Percentiles rank a stretch among this genome's conserved stretches.
Evolutionary conservation across 2,329 filamentous ascomycete species (phyloP).

Genomic region (Fusarium sp.): DNA sequence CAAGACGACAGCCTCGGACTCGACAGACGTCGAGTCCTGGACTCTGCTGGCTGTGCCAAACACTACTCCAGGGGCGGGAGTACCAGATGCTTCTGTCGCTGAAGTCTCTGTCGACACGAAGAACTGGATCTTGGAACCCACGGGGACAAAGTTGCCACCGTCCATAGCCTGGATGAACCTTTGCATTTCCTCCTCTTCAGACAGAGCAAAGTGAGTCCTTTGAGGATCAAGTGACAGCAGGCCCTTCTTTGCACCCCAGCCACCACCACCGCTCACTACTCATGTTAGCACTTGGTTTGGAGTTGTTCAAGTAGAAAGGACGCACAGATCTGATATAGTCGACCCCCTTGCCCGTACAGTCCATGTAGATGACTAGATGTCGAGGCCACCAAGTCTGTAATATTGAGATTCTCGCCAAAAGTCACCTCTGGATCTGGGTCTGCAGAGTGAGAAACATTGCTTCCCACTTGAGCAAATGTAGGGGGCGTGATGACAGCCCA

Average conservation of each 20-base stretch:
- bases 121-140: slow-evolving; percentile 76
- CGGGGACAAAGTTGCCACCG: slow-evolving; percentile 65
- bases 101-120: slow-evolving; percentile 59
- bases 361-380: slow-evolving; percentile 47
- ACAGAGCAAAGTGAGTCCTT: slow-evolving; percentile 59
- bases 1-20: slow-evolving; percentile 37
- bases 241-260: slow-evolving; percentile 85
- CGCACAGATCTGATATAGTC: slow-evolving; percentile 57
- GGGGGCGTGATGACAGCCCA: slow-evolving; percentile 78
- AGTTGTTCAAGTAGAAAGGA: background rate
- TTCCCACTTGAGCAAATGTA: slow-evolving; percentile 30
- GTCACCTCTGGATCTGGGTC: slow-evolving; percentile 40
- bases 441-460: background rate
- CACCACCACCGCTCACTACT: slow-evolving; percentile 81
- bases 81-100: slow-evolving; percentile 37
- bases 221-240: slow-evolving; percentile 83
- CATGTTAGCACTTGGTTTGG: slow-evolving; percentile 28
- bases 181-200: slow-evolving; percentile 64
- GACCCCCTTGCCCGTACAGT: slow-evolving; percentile 57
- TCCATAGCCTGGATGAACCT: slow-evolving; percentile 64
- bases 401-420: slow-evolving; percentile 32
- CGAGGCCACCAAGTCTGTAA: slow-evolving; percentile 35
- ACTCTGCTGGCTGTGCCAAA: slow-evolving; percentile 50
- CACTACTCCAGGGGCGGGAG: slow-evolving; percentile 36
- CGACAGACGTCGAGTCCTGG: slow-evolving; percentile 14